Percentiles rank a stretch among this genome's conserved stretches.
These are phyloP conservation scores for Hypoxylon sp. DNA, from an alignment of 2,329 filamentous ascomycete genomes.

Conservation along the genomic window DNA sequence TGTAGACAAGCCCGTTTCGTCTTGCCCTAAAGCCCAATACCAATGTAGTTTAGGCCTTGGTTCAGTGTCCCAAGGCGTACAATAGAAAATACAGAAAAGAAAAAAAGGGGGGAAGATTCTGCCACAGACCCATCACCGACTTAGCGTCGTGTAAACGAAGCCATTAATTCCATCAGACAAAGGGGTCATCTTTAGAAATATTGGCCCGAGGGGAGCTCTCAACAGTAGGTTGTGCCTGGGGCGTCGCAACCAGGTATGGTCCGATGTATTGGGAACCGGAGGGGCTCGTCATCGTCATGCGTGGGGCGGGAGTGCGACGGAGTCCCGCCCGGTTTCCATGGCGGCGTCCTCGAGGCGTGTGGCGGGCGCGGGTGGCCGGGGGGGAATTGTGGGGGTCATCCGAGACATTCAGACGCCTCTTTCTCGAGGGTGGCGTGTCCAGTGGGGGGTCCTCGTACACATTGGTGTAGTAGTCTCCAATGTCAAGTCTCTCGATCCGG, in stretches of 20 bases:
- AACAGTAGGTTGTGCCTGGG: background rate
- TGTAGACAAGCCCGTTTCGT: background rate
- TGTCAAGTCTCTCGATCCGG: background rate
- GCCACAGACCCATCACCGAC: background rate
- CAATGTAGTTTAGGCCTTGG: background rate
- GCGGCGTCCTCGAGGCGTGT: background rate
- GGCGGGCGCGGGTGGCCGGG: background rate
- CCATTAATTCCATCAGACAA: background rate
- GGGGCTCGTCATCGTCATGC: background rate
- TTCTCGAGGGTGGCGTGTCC: background rate
- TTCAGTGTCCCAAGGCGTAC: background rate
- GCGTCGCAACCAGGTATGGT: background rate
- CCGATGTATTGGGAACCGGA: background rate
- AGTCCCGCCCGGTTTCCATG: no score
- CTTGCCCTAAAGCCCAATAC: background rate
- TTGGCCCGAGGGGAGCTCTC: background rate
- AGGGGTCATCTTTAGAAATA: constrained; percentile 1
- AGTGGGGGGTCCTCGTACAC: background rate
- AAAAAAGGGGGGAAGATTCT: background rate
- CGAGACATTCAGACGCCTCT: background rate
- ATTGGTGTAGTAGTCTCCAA: background rate
- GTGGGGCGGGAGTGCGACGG: background rate
- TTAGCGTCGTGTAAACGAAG: background rate
- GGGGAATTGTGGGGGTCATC: background rate
- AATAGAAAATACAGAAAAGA: background rate